Base-by-base conservation (phyloP, 1,139 yeast species). In the Ogataea hybrid region DNA sequence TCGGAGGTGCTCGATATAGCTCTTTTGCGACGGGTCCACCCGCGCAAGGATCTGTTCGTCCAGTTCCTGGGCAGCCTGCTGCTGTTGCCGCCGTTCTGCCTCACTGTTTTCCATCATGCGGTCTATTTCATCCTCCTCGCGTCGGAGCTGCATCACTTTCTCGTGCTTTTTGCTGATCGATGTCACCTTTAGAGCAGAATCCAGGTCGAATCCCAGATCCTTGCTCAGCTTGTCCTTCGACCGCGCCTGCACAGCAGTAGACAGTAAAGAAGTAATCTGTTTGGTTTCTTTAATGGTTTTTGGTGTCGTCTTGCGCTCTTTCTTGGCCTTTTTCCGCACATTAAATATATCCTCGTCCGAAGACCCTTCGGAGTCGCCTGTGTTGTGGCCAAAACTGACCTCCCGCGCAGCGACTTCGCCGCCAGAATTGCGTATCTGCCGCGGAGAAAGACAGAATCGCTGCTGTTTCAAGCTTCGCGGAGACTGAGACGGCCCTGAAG, bases 191-290 rank as follows among this genome's bases (percentile, higher is more conserved):
- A 48, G 32, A 2, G 54, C 55, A 2, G 37, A 14, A n/a, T 35
- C 35, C 25, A 52, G 17, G 27, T 50, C 50, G 31, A 52, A 52
- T 2, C 56, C 56, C 16, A 52, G 35, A 6, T 43, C 49, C 22
- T 36, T 35, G 34, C 33, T 41, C 25, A 49, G 21, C 20, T 30
- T 28, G 18, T 44, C 44, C 28, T 42, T 44, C 6, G 45, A 27
- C 8, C 43, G 38, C 12, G 22, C 28, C 15, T 35, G 28, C 14
- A 37, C 11, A 8, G 49, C 31, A 5, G 32, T 31, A 7, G 41
- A 16, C 12, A 44, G 37, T 6, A 44, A 17, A 11, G 33, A 25
- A 3, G 42, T 25, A 7, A 44, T 44, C 17, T 43, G 35, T 9
- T 15, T 29, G 11, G 37, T 21, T 9, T 33, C 25, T 2, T 25